Evolutionary conservation across 371 early-diverging fungal genomes (phyloP), one percentile per base, ranked within the genome.

Genomic region (Lichtheimia ramosa): DNA sequence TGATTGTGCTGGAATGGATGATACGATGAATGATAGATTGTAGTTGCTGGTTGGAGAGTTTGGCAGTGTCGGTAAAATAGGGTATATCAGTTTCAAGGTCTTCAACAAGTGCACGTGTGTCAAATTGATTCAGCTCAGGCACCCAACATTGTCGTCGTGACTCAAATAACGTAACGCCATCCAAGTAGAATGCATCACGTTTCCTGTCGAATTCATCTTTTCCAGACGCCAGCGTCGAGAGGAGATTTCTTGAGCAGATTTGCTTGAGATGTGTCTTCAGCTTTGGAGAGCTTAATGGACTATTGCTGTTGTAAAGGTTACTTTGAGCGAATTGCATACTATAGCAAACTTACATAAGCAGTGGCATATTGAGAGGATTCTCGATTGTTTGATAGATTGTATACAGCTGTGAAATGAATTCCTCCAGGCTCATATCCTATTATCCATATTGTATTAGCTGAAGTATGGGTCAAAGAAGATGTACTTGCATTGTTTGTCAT

Each of bases 51-150:
- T 62, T 51, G 0, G 62, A 43, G 21, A 58, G 41, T 10, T 7
- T 39, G 14, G 34, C 58, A 15, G 50, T 24, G 40, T 58, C 58
- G 14, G 43, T 48, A 14, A 58, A 41, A 4, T 18, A 40, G 20
- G 58, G 58, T n/a, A 58, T n/a, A 40, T 58, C 48, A 18, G 12
- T 18, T 25, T 58, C 58, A 5, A 62, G 42, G 1, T 56, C 54
- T 27, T 43, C 54, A 21, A 49, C 25, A 16, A 54, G 39, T 2
- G 49, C 16, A 3, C 48, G 7, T 21, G 40, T 13, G 16, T 58
- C 42, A 18, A 21, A 49, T 12, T 16, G 3, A 23, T 48, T 18
- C 8, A 48, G 34, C 34, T 34, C 34, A 34, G 34, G 34, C 10
- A 34, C 34, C 34, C 34, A 34, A 34, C 34, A 34, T 8, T 2